Percentiles rank a stretch among this genome's conserved stretches.
phyloP scores from a whole-genome alignment of 768 basidiomycete species.

The Lanmaoa pseudosensibilis region DNA sequence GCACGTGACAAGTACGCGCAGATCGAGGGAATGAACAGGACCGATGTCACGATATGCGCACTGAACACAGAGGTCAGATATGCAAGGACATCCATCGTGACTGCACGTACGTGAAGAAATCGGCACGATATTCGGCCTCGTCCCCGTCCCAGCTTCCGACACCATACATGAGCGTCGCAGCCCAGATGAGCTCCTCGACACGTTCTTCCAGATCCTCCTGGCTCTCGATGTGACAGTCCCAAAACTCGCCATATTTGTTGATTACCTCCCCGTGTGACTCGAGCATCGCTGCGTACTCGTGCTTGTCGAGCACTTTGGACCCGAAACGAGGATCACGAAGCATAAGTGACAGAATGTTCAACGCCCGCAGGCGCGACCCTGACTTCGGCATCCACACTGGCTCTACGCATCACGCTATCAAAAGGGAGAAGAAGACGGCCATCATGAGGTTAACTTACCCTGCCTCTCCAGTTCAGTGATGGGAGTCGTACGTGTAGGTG shows the following conservation, averaged over 20 bases:
- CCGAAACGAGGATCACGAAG: constrained; percentile 46
- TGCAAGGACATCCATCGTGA: too few relatives aligned
- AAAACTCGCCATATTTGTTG: constrained; percentile 44
- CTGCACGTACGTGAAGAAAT: constrained; percentile 62
- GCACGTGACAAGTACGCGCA: constrained; percentile 54
- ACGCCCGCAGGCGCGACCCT: constrained; percentile 40
- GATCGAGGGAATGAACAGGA: constrained; percentile 57
- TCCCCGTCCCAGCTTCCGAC: constrained; percentile 50
- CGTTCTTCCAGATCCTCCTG: constrained; percentile 46
- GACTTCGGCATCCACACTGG: constrained; percentile 28
- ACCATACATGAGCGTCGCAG: constrained; percentile 56
- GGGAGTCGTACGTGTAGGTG: constrained; percentile 19
- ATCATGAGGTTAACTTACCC: constrained; percentile 3
- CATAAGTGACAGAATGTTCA: constrained; percentile 56
- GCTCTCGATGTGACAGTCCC: constrained; percentile 42
- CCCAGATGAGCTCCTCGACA: constrained; percentile 64
- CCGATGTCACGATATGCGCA: constrained; percentile 70
- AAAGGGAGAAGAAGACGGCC: neutral
- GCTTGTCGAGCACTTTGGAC: constrained; percentile 30
- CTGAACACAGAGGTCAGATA: constrained; percentile 35
- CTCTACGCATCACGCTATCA: constrained; percentile 7
- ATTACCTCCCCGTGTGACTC: constrained; percentile 42
- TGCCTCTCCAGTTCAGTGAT: constrained; percentile 22
- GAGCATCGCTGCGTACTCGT: constrained; percentile 37
- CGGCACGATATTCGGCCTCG: constrained; percentile 49